Evolutionary conservation across 2,329 filamentous ascomycete genomes (phyloP).

Genomic region (Thielaviopsis musarum): DNA sequence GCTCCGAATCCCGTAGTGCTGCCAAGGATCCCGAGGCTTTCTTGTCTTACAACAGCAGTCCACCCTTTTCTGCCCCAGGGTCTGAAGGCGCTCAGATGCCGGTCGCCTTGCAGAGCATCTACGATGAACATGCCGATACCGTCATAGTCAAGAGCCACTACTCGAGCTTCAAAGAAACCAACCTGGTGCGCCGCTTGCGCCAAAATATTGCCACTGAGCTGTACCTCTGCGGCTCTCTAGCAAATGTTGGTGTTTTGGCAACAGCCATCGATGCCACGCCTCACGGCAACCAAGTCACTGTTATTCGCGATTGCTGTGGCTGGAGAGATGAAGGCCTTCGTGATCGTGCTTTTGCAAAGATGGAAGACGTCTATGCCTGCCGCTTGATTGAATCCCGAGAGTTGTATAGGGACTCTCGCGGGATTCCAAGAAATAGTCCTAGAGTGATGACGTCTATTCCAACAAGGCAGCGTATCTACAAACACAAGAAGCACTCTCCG

Average conservation of each 20-base stretch:
- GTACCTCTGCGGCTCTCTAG: slow-evolving; percentile 73
- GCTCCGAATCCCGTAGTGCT: slow-evolving; percentile 16
- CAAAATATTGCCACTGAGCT: slow-evolving; percentile 77
- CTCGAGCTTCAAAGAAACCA: slow-evolving; percentile 66
- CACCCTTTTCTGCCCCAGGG: slow-evolving; percentile 27
- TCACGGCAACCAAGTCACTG: slow-evolving; percentile 71
- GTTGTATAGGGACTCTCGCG: slow-evolving; percentile 26
- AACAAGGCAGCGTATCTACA: not conserved
- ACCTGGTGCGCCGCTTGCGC: slow-evolving; percentile 60
- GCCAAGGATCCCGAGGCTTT: slow-evolving; percentile 28
- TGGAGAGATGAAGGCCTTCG: slow-evolving; percentile 57
- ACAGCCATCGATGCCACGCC: slow-evolving; percentile 80
- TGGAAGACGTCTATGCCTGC: slow-evolving; percentile 61
- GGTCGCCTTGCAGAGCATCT: slow-evolving; percentile 23
- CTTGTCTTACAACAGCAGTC: slow-evolving; percentile 23
- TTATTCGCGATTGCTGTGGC: slow-evolving; percentile 79
- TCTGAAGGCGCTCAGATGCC: slow-evolving; percentile 31
- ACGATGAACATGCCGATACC: slow-evolving; percentile 33
- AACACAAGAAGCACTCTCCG: not conserved
- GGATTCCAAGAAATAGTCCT: not conserved
- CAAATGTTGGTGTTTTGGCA: slow-evolving; percentile 78
- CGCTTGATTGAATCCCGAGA: slow-evolving; percentile 42
- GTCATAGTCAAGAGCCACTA: slow-evolving; percentile 59
- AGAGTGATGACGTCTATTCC: not conserved
- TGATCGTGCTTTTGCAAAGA: slow-evolving; percentile 48